Evolutionary conservation across 2,329 filamentous ascomycete species (phyloP), one percentile per base, ranked within the genome.

Genomic region (Neonectria coccinea): DNA sequence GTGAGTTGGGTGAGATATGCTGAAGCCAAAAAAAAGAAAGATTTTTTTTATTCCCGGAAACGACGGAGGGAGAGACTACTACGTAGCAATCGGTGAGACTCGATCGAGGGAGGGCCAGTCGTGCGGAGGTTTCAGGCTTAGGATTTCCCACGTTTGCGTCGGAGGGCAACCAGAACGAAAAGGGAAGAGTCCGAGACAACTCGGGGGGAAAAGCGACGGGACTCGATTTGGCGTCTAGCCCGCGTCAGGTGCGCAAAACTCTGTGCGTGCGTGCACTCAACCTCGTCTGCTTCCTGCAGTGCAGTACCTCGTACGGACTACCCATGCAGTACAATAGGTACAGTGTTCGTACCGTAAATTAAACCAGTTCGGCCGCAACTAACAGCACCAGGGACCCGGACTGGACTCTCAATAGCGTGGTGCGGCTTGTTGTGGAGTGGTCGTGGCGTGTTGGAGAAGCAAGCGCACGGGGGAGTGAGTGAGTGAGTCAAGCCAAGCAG

Each of bases 191-290:
- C 39, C 16, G 39, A 18, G 39, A 36, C 33, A 36, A 16, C 33
- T 36, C 12, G 33, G 33, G 33, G 33, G 12, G 33, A 14, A 36
- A 14, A 14, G 33, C 33, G 16, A 41, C 39, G 8, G 39, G 8
- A 18, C 16, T 39, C 14, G 36, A 16, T 39, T 39, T 29, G 36
- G 16, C 36, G 39, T 18, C 39, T 42, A 36, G 48, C 8, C 27
- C 11, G 48, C 11, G 48, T 51, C 48, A 33, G 27, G 48, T 33
- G 29, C 29, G n/a, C 29, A 27, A 36, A 51, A 33, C 48, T 33
- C 48, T 11, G 27, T 18, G 45, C 25, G 25, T 6, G 25, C 18
- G 27, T 8, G 25, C 47, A 29, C 14, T 48, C 33, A 36, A 36
- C 33, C 14, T 6, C 16, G n/a, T 41, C n/a, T 25, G 39, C n/a